A percentile compares a stretch with the other conserved stretches of the same genome.
Evolutionary conservation across 2,329 filamentous ascomycete genomes (phyloP).

Genomic region (Thelonectria rubi): DNA sequence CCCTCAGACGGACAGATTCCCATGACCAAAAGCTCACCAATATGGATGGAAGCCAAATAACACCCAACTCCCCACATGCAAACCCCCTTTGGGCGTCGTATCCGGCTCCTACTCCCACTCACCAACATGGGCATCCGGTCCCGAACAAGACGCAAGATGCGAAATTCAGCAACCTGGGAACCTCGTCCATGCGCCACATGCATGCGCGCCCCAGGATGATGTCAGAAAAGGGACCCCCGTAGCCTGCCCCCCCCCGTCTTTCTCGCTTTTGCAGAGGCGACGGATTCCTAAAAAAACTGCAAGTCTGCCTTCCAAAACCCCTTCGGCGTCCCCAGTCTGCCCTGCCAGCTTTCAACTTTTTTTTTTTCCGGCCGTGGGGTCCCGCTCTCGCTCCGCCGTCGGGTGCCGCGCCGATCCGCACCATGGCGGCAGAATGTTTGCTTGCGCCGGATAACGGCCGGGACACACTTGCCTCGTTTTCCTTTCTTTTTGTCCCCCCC

Average conservation of each 20-base stretch:
- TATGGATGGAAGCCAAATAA: background rate
- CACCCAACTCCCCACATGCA: background rate
- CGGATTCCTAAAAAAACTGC: background rate
- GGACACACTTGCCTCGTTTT: background rate
- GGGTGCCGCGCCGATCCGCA: slow-evolving; percentile 33
- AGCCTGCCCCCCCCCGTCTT: slow-evolving; percentile 2
- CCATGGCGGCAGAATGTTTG: slow-evolving; percentile 4
- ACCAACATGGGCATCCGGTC: background rate
- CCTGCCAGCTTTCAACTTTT: slow-evolving; percentile 14
- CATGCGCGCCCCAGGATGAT: slow-evolving; percentile 9
- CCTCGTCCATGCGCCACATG: slow-evolving; percentile 25
- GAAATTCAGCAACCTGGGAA: slow-evolving; percentile 17
- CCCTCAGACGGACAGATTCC: background rate
- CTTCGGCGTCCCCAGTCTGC: slow-evolving; percentile 24
- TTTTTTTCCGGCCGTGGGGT: slow-evolving; percentile 26
- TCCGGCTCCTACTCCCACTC: background rate
- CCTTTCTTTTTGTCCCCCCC: background rate
- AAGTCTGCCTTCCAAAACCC: slow-evolving; percentile 3
- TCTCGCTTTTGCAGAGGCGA: background rate
- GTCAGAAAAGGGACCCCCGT: slow-evolving; percentile 13
- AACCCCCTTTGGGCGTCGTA: background rate
- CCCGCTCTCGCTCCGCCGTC: slow-evolving; percentile 19
- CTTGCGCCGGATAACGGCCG: slow-evolving; percentile 10
- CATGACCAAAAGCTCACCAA: background rate
- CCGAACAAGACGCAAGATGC: slow-evolving; percentile 15